A percentile compares a stretch with the other conserved stretches of the same genome.
Conservation (phyloP, 1,284 basidiomycete species). For the Pterula multifida region DNA sequence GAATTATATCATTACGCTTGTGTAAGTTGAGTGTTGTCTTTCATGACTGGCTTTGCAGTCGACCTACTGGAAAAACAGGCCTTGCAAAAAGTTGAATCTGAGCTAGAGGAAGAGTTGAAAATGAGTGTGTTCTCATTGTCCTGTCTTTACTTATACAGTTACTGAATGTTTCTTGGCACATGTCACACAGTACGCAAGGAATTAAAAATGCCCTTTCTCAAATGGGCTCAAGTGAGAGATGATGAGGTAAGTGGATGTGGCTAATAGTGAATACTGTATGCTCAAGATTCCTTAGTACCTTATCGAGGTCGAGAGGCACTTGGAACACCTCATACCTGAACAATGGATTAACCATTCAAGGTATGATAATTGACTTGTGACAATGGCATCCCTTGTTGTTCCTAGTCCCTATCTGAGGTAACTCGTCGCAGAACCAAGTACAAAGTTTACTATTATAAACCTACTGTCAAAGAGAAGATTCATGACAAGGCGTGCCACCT, state of each 20-base stretch:
- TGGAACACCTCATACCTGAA: slow-evolving; percentile 64
- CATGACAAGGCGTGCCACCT: slow-evolving; percentile 68
- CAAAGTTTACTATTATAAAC: slow-evolving; percentile 74
- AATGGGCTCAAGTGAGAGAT: slow-evolving; percentile 57
- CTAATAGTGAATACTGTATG: slow-evolving; percentile 1
- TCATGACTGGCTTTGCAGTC: slow-evolving; percentile 3
- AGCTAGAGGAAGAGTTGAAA: slow-evolving; percentile 69
- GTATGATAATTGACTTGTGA: slow-evolving; percentile 21
- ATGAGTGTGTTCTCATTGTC: slow-evolving; percentile 31
- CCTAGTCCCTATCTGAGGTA: too few species aligned
- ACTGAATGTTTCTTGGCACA: too few species aligned
- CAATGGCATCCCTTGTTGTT: too few species aligned
- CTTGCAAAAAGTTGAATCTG: slow-evolving; percentile 53
- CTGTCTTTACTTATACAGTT: background rate
- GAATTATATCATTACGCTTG: slow-evolving; percentile 41
- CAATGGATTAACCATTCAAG: slow-evolving; percentile 74
- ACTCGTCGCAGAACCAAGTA: slow-evolving; percentile 52
- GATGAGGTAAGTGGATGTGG: slow-evolving; percentile 45
- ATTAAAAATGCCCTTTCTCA: slow-evolving; percentile 65
- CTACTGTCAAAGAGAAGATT: slow-evolving; percentile 53
- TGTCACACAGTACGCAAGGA: slow-evolving; percentile 50
- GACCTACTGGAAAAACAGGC: slow-evolving; percentile 29
- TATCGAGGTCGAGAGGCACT: slow-evolving; percentile 65
- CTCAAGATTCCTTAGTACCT: slow-evolving; percentile 39
- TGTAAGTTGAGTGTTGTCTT: slow-evolving; percentile 21